phyloP scores from a whole-genome alignment of 306 rosid species.

The Rosa chinensis region DNA sequence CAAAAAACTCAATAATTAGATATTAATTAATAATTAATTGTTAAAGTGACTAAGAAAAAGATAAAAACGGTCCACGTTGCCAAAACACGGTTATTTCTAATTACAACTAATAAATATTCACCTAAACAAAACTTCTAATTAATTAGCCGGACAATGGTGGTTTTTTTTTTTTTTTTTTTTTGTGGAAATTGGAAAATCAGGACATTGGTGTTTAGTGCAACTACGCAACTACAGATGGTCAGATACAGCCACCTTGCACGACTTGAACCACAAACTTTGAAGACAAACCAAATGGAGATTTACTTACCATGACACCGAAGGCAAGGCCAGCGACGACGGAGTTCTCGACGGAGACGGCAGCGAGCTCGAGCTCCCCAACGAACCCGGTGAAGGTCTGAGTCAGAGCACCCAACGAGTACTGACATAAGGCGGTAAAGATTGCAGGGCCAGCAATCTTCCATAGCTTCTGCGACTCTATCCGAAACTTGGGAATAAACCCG shows the following conservation, averaged over 20 bases:
- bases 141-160: no score
- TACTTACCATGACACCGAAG: constrained; percentile 63
- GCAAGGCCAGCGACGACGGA: constrained; percentile 68
- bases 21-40: neutral
- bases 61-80: no score
- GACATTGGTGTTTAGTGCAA: neutral
- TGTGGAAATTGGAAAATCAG: no score
- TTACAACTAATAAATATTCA: no score
- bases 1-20: neutral
- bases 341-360: constrained; percentile 70
- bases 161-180: no score
- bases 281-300: neutral
- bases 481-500: constrained; percentile 18
- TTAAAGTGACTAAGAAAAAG: neutral
- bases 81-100: no score
- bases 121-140: no score
- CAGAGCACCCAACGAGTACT: constrained; percentile 69
- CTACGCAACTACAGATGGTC: neutral
- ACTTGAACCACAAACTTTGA: neutral
- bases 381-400: constrained; percentile 57
- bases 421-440: constrained; percentile 50
- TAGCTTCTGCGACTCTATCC: constrained; percentile 37
- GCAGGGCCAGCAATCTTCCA: constrained; percentile 66
- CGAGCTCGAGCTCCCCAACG: constrained; percentile 56
- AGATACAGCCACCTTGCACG: neutral